Evolutionary conservation across 169 alveolate species (phyloP), one percentile per base, ranked within the genome.

Genomic region (Prorocentrum cordatum): DNA sequence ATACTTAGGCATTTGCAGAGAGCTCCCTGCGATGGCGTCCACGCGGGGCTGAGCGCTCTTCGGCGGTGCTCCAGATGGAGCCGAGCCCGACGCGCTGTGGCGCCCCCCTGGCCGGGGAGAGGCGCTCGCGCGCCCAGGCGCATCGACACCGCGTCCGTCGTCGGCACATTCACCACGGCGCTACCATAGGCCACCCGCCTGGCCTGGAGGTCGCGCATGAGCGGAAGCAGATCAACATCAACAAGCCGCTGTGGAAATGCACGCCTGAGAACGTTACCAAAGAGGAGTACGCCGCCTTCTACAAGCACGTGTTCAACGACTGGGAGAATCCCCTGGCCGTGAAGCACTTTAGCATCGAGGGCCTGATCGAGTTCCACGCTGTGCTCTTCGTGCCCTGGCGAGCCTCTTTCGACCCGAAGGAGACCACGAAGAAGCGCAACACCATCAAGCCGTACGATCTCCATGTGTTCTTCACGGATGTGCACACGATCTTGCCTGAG

Each of bases 401-500:
- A 93, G 99, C 99, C 62, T 99, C 99, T 62, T 98, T 98, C 96
- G 99, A 98, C 93, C 95, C 98, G 93, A 98, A 98, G 93, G 99
- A 98, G 94, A 96, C 98, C 91, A 96, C 98, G 94, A 98, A 98
- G 96, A 98, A 98, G 97, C 95, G 97, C 94, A 98, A 98, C 93
- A 98, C 97, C 97, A 96, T 98, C 94, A 97, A 97, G 93, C 94
- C 98, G 83, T 98, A 98, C 93, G 99, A 98, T 73, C 94, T 99
- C 72, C 95, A 99, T 87, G 99, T 98, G 77, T 98, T 98, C 96
- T 98, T 98, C 93, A 98, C 97, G 99, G 99, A 97, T 94, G 99
- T 98, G 95, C 99, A 98, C 91, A 99, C 98, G 83, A 93, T 98
- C 83, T 97, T 98, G 93, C 99, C 99, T n/a, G 99, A 98, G 94